A percentile compares a stretch with the other conserved stretches of the same genome.
These are phyloP conservation scores for Amylocarpus encephaloides DNA, from an alignment of 2,329 filamentous ascomycete genomes.

Conservation along the genomic window DNA sequence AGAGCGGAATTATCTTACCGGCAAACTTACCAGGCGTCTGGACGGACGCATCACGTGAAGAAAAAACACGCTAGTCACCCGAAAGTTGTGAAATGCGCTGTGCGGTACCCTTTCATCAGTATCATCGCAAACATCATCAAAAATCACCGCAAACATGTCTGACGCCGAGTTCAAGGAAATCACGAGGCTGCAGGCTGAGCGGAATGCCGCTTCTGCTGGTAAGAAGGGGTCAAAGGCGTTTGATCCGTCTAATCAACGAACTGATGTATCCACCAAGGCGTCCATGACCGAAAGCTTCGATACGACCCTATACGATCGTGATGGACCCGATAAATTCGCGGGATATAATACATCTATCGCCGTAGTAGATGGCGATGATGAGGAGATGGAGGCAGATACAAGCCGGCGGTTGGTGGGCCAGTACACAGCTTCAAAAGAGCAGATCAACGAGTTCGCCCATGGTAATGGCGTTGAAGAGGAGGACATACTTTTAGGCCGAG, in stretches of 20 bases:
- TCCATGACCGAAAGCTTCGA: slow-evolving; percentile 88
- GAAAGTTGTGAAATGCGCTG: background rate
- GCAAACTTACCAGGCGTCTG: no score
- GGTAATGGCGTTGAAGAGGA: slow-evolving; percentile 85
- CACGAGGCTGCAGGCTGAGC: slow-evolving; percentile 84
- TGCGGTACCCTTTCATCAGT: background rate
- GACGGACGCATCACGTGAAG: background rate
- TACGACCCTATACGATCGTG: slow-evolving; percentile 76
- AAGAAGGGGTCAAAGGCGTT: slow-evolving; percentile 80
- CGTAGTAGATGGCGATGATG: slow-evolving; percentile 69
- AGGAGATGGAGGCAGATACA: slow-evolving; percentile 70
- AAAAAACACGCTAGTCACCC: no score
- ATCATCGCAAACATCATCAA: background rate
- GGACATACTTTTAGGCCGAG: slow-evolving; percentile 76
- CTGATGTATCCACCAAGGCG: slow-evolving; percentile 79
- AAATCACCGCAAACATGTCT: slow-evolving; percentile 43
- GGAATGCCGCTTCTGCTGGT: slow-evolving; percentile 69
- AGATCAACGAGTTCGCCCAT: slow-evolving; percentile 89
- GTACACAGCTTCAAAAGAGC: slow-evolving; percentile 86
- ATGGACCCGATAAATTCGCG: slow-evolving; percentile 72
- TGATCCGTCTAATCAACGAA: slow-evolving; percentile 73
- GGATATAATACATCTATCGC: slow-evolving; percentile 91
- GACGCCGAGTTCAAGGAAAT: slow-evolving; percentile 83
- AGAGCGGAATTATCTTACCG: no score
- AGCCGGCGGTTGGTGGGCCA: slow-evolving; percentile 81